phyloP scores from a whole-genome alignment of 139 green algal genomes.

The Tetraselmis chui region DNA sequence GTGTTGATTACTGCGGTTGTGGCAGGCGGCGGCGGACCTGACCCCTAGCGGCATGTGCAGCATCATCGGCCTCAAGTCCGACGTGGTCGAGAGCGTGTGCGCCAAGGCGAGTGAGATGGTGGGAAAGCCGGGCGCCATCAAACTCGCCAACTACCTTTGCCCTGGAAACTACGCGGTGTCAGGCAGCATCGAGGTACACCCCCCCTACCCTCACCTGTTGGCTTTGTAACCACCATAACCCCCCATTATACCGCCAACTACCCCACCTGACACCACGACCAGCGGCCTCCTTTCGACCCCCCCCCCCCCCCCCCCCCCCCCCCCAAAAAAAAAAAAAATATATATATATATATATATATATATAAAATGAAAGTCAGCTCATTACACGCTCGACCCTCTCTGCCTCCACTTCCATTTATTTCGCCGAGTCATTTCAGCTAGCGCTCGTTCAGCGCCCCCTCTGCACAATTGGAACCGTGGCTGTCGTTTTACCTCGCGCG shows the following conservation, averaged over 20 bases:
- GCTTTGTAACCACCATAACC: neutral
- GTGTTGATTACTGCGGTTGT: neutral
- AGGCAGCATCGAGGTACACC: slow-evolving; percentile 54
- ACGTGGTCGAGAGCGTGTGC: slow-evolving; percentile 57
- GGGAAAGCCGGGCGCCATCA: neutral
- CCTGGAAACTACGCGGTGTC: slow-evolving; percentile 96
- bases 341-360: too few species aligned
- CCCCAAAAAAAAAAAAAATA: too few species aligned
- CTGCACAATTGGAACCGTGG: neutral
- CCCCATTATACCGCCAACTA: too few species aligned
- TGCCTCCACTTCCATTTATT: too few species aligned
- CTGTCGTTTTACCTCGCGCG: neutral
- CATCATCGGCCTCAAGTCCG: slow-evolving; percentile 87
- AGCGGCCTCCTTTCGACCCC: too few species aligned
- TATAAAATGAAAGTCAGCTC: too few species aligned
- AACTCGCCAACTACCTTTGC: slow-evolving; percentile 98
- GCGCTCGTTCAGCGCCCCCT: neutral
- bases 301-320: too few species aligned
- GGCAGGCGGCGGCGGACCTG: slow-evolving; percentile 89
- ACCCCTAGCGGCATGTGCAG: slow-evolving; percentile 81
- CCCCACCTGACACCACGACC: too few species aligned
- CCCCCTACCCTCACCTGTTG: neutral
- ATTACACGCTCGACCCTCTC: too few species aligned
- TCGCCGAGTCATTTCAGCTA: too few species aligned
- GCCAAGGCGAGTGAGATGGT: neutral